Percentiles rank a stretch among this genome's conserved stretches.
These are phyloP conservation scores for Endoconidiophora laricicola DNA, from an alignment of 2,329 filamentous ascomycete genomes.

Conservation along the genomic window DNA sequence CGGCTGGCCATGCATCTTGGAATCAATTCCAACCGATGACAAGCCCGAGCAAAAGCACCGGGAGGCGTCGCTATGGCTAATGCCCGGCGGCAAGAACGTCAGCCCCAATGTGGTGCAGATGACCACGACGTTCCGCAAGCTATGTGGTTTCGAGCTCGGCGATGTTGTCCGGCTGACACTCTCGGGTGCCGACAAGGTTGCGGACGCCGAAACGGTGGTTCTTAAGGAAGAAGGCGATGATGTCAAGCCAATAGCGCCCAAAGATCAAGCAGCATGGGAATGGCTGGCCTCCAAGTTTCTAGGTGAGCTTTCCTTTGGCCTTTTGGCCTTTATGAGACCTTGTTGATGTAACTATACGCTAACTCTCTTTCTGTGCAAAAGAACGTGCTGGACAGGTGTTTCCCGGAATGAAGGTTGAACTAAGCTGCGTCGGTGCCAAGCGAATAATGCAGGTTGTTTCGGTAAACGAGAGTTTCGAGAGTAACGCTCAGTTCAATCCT, in stretches of 20 bases:
- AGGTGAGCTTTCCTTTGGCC: slow-evolving; percentile 16
- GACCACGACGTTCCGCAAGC: slow-evolving; percentile 56
- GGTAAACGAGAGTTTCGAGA: slow-evolving; percentile 8
- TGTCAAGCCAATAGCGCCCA: slow-evolving; percentile 14
- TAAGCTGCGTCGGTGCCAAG: slow-evolving; percentile 24
- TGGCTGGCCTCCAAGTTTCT: slow-evolving; percentile 20
- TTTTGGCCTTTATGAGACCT: not conserved
- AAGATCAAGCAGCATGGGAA: slow-evolving; percentile 23
- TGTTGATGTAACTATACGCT: not conserved
- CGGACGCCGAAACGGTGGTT: slow-evolving; percentile 39
- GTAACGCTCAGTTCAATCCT: slow-evolving; percentile 22
- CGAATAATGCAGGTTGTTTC: slow-evolving; percentile 14
- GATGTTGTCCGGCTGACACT: slow-evolving; percentile 48
- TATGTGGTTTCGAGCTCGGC: slow-evolving; percentile 54
- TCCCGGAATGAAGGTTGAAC: slow-evolving; percentile 52
- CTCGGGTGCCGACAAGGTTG: slow-evolving; percentile 28
- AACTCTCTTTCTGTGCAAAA: slow-evolving; percentile 17
- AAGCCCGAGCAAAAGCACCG: slow-evolving; percentile 17
- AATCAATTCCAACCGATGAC: slow-evolving; percentile 18
- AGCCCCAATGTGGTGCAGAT: slow-evolving; percentile 53
- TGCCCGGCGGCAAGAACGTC: slow-evolving; percentile 39
- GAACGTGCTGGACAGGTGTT: slow-evolving; percentile 51
- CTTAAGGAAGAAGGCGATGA: slow-evolving; percentile 38
- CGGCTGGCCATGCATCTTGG: slow-evolving; percentile 27
- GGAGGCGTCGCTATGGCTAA: slow-evolving; percentile 33